Evolutionary conservation across 2,329 filamentous ascomycete genomes (phyloP), one percentile per base, ranked within the genome.

Genomic region (Penicillium sp.): DNA sequence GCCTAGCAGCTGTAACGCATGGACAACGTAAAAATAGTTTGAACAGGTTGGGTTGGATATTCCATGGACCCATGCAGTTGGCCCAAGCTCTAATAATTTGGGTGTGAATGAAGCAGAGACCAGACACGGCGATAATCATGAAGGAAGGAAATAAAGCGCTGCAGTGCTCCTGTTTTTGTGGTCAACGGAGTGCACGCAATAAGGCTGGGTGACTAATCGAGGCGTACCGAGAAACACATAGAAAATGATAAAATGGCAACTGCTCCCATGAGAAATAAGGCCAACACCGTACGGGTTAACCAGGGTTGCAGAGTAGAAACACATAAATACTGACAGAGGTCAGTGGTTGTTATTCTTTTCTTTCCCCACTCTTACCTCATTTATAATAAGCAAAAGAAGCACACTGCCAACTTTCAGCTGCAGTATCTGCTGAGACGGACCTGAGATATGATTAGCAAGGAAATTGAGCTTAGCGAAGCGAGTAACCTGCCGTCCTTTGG

Each of bases 81-180:
- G 43, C 38, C 47, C 38, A 49, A 13, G 43, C 47, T 43, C 47
- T 28, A 46, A 49, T 39, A 37, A 49, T 33, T 43, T 46, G 43
- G 29, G 43, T 35, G 32, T 46, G 34, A 39, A 46, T 25, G 43
- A 48, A 47, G 32, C 46, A 38, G 34, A 48, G 46, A 33, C 46
- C 32, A 43, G 34, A 32, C 7, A 48, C 39, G 27, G 32, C 27
- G 24, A 48, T 38, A 34, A 48, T 38, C 24, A 48, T 48, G 38
- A 29, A 48, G 43, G 29, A 48, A 43, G 33, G 12, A 47, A 47
- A 47, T 33, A 42, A 47, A 34, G 28, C 12, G 18, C 13, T 47
- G 29, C 29, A 29, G 13, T 47, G 25, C 45, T 47, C 32, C 45
- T 47, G 18, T 33, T 34, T 42, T 36, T 42, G 32, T 36, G 32